These are phyloP conservation scores for Fusarium sp. DNA, from an alignment of 2,329 filamentous ascomycete species.

Conservation along the genomic window DNA sequence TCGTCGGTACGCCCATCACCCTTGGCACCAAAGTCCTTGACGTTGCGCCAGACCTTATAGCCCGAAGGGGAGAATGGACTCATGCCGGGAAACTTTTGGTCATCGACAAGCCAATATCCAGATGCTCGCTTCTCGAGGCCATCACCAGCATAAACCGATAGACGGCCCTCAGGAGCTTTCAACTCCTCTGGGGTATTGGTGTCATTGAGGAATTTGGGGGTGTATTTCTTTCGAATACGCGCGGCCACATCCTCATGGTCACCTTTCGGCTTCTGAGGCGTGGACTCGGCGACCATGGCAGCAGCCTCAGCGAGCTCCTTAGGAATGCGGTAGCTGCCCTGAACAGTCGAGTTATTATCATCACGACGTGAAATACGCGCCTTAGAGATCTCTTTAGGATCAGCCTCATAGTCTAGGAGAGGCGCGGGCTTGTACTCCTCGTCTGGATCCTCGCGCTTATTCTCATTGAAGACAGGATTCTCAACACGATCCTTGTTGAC, in stretches of 20 bases:
- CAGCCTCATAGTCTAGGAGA: conserved; percentile 17
- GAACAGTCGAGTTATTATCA: conserved; percentile 2
- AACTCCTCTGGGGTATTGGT: conserved; percentile 16
- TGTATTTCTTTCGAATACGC: conserved; percentile 17
- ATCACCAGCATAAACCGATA: conserved; percentile 11
- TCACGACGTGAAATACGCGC: conserved; percentile 10
- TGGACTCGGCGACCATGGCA: conserved; percentile 19
- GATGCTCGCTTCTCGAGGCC: conserved; percentile 17
- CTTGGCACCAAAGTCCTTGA: conserved; percentile 56
- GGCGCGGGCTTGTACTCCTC: conserved; percentile 20
- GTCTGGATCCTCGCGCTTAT: conserved; percentile 15
- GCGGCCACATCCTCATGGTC: conserved; percentile 14
- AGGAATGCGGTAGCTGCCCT: conserved; percentile 17
- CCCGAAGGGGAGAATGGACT: conserved; percentile 31
- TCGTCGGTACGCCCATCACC: conserved; percentile 57
- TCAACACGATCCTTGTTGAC: conserved; percentile 18
- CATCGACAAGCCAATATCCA: conserved; percentile 19
- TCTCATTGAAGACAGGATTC: conserved; percentile 22
- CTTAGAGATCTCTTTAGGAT: conserved; percentile 4
- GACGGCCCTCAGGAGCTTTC: conserved; percentile 8
- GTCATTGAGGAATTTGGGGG: conserved; percentile 8
- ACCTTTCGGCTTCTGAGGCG: conserved; percentile 14
- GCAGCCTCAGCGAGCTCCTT: conserved; percentile 21
- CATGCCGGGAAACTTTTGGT: conserved; percentile 6
- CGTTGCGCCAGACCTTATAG: conserved; percentile 51